Base-by-base conservation (phyloP, 208 protist species). In the Acanthamoeba culbertsoni region DNA sequence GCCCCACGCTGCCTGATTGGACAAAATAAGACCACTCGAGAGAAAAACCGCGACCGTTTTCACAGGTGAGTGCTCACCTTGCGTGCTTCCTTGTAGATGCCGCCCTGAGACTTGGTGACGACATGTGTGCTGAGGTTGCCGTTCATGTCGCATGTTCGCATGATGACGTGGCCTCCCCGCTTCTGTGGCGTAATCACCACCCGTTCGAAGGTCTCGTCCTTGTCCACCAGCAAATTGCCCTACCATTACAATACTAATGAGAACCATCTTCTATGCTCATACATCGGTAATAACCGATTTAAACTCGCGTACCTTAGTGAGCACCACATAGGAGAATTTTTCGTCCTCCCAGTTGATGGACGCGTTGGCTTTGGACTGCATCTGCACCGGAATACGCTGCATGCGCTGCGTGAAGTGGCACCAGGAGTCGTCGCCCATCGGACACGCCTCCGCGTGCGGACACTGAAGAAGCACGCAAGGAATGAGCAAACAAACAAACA, bases 261-360 rank as follows among this genome's bases (percentile, higher is more conserved):
- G n/a, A n/a, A n/a, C n/a, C n/a, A n/a, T n/a, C n/a, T n/a, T n/a
- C n/a, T n/a, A n/a, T n/a, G n/a, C n/a, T n/a, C n/a, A n/a, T n/a
- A n/a, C n/a, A n/a, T n/a, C n/a, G n/a, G n/a, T n/a, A n/a, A n/a
- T n/a, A n/a, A n/a, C n/a, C n/a, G 48, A 55, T 23, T 23, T 55
- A 55, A 7, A 26, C 5, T 7, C 7, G 55, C 14, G 5, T 40
- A 75, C 63, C 37, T 91, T 91, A 53, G 84, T 91, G 33, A 91
- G 57, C 2, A 71, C 84, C 18, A 91, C 84, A 28, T 91, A 91
- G 37, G 55, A 73, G 33, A 71, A 91, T 33, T 68, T 63, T 28
- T 91, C 84, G 55, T 91, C 84, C 55, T 91, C 53, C 84, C 84
- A 91, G 55, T 91, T 91, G 84, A 91, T 91, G 8, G 84, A 62